Evolutionary conservation across 495 filamentous ascomycete species (phyloP).

Genomic region (Daldinia grandis): DNA sequence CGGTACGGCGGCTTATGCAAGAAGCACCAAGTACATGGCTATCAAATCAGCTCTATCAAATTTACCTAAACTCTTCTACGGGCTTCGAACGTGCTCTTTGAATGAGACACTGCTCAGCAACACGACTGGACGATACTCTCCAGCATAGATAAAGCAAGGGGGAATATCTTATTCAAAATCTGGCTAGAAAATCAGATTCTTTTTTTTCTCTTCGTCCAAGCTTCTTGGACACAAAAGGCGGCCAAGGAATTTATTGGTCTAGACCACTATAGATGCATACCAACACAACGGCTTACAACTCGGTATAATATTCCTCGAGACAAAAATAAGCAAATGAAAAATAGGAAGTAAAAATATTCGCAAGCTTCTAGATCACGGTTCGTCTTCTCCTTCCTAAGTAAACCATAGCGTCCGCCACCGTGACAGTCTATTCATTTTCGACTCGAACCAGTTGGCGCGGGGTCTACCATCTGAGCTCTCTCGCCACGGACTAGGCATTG

Average conservation of each 20-base stretch:
- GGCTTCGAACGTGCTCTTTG: slow-evolving; percentile 20
- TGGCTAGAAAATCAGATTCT: too few relatives aligned
- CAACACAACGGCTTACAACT: slow-evolving; percentile 9
- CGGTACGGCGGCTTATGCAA: slow-evolving; percentile 18
- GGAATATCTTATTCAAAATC: not conserved
- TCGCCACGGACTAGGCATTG: slow-evolving; percentile 19
- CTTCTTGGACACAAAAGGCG: slow-evolving; percentile 5
- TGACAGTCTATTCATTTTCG: slow-evolving; percentile 7
- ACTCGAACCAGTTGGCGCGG: slow-evolving; percentile 5
- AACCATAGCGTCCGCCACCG: slow-evolving; percentile 25
- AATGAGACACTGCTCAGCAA: slow-evolving; percentile 27
- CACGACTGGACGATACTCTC: slow-evolving; percentile 8
- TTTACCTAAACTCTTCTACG: slow-evolving; percentile 33
- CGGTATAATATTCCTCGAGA: slow-evolving; percentile 1
- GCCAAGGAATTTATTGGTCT: slow-evolving; percentile 22
- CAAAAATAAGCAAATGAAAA: too few relatives aligned
- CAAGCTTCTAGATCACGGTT: slow-evolving; percentile 5
- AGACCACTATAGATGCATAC: slow-evolving; percentile 10
- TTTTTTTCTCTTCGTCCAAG: slow-evolving; percentile 1
- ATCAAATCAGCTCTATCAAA: slow-evolving; percentile 29
- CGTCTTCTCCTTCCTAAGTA: slow-evolving; percentile 29
- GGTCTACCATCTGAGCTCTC: slow-evolving; percentile 13
- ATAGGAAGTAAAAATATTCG: not conserved
- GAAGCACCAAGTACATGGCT: not conserved
- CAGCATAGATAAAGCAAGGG: slow-evolving; percentile 29